These are phyloP conservation scores for Epichloe hybrida DNA, from an alignment of 2,329 filamentous ascomycete genomes.

Conservation along the genomic window DNA sequence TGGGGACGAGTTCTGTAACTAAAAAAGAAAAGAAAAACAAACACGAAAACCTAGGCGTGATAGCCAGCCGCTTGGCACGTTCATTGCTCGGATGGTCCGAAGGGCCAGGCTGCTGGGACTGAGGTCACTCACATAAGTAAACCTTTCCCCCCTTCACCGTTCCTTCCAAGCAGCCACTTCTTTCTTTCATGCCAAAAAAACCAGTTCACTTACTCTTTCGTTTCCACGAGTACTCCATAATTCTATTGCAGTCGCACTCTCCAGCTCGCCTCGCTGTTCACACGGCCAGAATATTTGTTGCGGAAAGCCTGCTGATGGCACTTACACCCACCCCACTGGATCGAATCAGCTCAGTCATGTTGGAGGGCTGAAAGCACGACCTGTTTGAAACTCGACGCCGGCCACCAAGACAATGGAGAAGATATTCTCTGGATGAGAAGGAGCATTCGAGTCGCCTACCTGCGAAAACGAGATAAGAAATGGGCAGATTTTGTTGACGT, in stretches of 20 bases:
- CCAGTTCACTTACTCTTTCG: conserved; percentile 1
- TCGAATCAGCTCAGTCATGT: neutral
- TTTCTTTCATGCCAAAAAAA: conserved; percentile 13
- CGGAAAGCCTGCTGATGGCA: neutral
- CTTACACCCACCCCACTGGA: conserved; percentile 2
- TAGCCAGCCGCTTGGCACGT: conserved; percentile 3
- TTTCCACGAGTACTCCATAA: conserved; percentile 4
- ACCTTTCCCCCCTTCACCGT: conserved; percentile 20
- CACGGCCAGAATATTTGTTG: neutral
- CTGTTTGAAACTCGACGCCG: neutral
- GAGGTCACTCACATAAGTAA: conserved; percentile 21
- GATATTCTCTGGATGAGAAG: neutral
- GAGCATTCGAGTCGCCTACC: neutral
- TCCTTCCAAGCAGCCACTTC: conserved; percentile 13
- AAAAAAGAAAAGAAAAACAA: neutral
- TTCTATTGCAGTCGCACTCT: conserved; percentile 4
- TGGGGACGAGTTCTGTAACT: neutral
- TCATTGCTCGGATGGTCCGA: conserved; percentile 5
- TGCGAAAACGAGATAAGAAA: neutral
- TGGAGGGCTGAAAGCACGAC: neutral
- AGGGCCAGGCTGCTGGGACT: conserved; percentile 6
- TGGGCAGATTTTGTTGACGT: neutral
- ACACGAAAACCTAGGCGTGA: conserved; percentile 1
- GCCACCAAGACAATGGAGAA: neutral
- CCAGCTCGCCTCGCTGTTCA: neutral